Evolutionary conservation across 352 stramenopile species (phyloP), one percentile per base, ranked within the genome.

Genomic region (Globisporangium viniferum): DNA sequence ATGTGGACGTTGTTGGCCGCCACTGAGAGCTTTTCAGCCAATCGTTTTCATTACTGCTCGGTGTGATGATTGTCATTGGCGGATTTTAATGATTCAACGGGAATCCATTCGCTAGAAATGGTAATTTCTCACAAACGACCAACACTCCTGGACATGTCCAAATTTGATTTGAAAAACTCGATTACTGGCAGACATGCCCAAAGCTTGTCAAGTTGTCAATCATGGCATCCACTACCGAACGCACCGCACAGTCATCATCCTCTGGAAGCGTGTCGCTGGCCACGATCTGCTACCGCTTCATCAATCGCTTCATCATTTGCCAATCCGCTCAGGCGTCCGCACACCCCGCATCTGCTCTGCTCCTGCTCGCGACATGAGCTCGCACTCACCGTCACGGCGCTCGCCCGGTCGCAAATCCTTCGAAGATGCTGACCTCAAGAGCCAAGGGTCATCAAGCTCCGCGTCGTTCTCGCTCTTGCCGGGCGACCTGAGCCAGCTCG

Each of bases 391-490:
- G 15, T 44, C 29, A 22, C 14, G 54, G 54, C 54, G 31, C 31
- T 46, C 55, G 9, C 20, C 20, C 20, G 12, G n/a, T 27, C 5
- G 4, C 33, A 27, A 59, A 22, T 18, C 5, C 22, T 35, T 12
- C 22, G 10, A 22, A 3, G n/a, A 15, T 12, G 15, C 14, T 39
- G 41, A 41, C 46, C 29, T 27, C 44, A 59, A 59, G 20, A 35
- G 55, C 18, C 29, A 31, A 39, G 10, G 39, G 5, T 14, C 14
- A 39, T 22, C 46, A 18, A 15, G 20, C 55, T 22, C 7, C 31
- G 10, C 56, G 49, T 31, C 57, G 29, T 66, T 66, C 46, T 44
- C 60, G 8, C 60, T 66, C 35, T 44, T 66, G 20, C 46, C 60
- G 8, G 9, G 46, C 18, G 60, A 66, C 36, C 18, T 66, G 60